Conservation (phyloP, 2,329 filamentous ascomycete species). For the Xenoacremonium recifei region DNA sequence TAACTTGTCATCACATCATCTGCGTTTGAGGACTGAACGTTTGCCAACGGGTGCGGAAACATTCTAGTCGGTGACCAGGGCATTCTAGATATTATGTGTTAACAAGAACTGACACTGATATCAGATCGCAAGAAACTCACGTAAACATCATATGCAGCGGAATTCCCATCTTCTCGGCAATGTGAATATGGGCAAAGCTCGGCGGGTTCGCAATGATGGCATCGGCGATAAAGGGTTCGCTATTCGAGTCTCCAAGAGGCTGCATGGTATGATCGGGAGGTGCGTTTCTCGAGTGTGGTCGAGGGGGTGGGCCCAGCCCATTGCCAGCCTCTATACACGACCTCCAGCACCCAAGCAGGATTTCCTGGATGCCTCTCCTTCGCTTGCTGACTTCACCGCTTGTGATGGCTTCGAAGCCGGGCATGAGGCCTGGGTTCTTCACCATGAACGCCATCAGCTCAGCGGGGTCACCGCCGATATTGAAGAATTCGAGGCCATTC, state of each 20-base stretch:
- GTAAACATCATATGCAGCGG: constrained; percentile 89
- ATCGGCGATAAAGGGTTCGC: constrained; percentile 76
- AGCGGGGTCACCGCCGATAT: constrained; percentile 72
- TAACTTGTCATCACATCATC: constrained; percentile 79
- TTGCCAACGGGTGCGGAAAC: constrained; percentile 84
- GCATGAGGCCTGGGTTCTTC: constrained; percentile 83
- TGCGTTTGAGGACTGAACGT: constrained; percentile 73
- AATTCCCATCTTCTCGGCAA: constrained; percentile 72
- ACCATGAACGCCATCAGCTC: constrained; percentile 90
- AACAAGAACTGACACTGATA: not conserved
- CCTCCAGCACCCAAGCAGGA: constrained; percentile 82
- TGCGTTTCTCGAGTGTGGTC: constrained; percentile 46
- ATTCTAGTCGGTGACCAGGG: constrained; percentile 84
- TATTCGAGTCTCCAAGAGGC: constrained; percentile 39
- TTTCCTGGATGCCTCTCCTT: constrained; percentile 72
- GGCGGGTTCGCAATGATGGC: constrained; percentile 78
- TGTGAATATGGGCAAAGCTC: constrained; percentile 73
- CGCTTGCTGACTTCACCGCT: constrained; percentile 75
- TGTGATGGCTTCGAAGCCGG: constrained; percentile 72
- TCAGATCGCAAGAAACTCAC: constrained; percentile 49
- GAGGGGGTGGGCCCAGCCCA: constrained; percentile 52
- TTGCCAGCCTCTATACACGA: constrained; percentile 80
- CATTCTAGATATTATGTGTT: constrained; percentile 65
- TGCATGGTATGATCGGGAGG: constrained; percentile 38
- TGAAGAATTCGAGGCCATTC: constrained; percentile 73